phyloP scores from a whole-genome alignment of 148 eudicot genomes.

The Silene latifolia region DNA sequence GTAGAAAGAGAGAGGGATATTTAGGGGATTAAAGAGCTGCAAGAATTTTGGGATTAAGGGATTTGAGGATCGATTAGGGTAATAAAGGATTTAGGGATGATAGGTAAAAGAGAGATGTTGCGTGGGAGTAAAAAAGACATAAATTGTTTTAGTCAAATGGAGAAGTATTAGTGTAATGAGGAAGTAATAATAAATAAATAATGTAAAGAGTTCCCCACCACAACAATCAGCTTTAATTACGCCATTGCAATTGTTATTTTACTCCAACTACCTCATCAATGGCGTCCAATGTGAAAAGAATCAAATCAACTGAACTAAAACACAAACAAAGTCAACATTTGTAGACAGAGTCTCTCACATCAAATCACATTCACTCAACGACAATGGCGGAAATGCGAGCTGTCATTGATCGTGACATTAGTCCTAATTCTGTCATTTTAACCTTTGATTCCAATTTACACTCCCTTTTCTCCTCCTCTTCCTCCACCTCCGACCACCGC shows the following conservation, averaged over 20 bases:
- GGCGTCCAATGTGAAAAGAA: conserved; percentile 8
- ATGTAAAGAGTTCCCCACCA: background rate
- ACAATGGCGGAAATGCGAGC: conserved; percentile 16
- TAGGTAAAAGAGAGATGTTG: too few relatives aligned
- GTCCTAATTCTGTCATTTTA: conserved; percentile 72
- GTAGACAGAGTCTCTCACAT: background rate
- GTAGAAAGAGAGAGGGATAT: too few relatives aligned
- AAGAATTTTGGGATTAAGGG: too few relatives aligned
- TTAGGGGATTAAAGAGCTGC: too few relatives aligned
- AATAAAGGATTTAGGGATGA: too few relatives aligned
- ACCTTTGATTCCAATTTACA: conserved; percentile 48
- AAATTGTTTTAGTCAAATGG: too few relatives aligned
- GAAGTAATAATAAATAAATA: too few relatives aligned
- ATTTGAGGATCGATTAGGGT: too few relatives aligned
- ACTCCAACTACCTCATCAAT: background rate
- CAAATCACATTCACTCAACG: background rate
- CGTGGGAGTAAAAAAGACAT: too few relatives aligned
- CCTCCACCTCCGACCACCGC: conserved; percentile 75
- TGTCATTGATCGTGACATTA: conserved; percentile 36
- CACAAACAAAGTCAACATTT: conserved; percentile 9
- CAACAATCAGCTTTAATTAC: background rate
- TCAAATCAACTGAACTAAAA: background rate
- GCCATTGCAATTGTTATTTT: background rate
- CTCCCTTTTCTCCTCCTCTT: conserved; percentile 69
- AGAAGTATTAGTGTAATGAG: too few relatives aligned